A percentile compares a stretch with the other conserved stretches of the same genome.
Conservation (phyloP, 202 grass and related monocot genomes). For the Bolboschoenoplectus hybrid region DNA sequence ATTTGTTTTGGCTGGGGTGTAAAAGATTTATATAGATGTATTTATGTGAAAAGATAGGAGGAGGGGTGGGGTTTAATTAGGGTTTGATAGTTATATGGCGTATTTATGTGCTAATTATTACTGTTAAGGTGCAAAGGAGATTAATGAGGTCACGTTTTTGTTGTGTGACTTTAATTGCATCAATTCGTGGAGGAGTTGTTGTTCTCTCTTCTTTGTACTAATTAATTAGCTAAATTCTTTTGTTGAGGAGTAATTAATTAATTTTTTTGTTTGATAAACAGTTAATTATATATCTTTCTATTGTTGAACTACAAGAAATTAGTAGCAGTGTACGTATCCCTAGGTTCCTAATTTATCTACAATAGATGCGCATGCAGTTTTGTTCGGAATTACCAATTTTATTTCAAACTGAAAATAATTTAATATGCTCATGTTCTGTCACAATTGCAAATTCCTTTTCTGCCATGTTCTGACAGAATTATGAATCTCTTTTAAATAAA, state of each 20-base stretch:
- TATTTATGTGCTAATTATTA: conserved; percentile 18
- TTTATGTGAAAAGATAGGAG: conserved; percentile 24
- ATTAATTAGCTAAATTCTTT: conserved; percentile 12
- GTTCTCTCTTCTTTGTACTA: conserved; percentile 24
- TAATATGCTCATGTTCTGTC: not conserved
- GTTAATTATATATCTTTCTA: not conserved
- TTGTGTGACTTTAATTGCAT: not conserved
- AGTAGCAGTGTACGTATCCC: too few relatives aligned
- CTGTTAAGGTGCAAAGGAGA: conserved; percentile 10
- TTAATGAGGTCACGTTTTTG: conserved; percentile 27
- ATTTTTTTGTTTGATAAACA: not conserved
- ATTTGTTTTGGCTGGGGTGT: not conserved
- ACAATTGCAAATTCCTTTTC: not conserved
- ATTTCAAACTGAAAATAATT: not conserved
- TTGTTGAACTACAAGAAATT: not conserved
- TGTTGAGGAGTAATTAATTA: not conserved
- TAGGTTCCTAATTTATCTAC: not conserved
- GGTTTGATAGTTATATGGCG: conserved; percentile 18
- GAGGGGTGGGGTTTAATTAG: not conserved
- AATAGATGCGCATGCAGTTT: not conserved
- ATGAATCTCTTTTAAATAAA: not conserved
- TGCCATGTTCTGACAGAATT: not conserved
- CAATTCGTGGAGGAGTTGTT: conserved; percentile 12
- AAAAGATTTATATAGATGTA: conserved; percentile 9
- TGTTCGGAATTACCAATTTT: not conserved